Percentiles rank a stretch among this genome's conserved stretches.
Conservation (phyloP, 2,329 filamentous ascomycete genomes). For the Trichoderma harzianum region DNA sequence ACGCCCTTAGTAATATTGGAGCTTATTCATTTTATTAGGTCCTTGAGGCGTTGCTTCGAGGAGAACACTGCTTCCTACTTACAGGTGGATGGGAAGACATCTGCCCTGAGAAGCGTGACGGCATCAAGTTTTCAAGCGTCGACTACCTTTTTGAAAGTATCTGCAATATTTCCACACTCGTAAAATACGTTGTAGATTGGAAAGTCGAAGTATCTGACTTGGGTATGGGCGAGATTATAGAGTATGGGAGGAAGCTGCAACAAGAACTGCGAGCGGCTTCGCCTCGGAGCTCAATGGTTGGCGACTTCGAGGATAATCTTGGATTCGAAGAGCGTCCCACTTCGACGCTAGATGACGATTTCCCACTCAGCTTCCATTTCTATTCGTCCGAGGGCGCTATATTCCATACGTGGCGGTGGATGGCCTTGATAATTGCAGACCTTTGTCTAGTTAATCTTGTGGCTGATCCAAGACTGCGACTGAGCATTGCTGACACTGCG, state of each 20-base stretch:
- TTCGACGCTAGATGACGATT: not conserved
- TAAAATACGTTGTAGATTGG: not conserved
- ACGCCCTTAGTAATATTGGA: not conserved
- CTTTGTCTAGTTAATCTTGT: not conserved
- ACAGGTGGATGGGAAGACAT: not conserved
- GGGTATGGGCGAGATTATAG: not conserved
- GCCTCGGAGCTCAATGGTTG: not conserved
- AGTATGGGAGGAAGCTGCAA: not conserved
- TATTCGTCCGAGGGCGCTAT: not conserved
- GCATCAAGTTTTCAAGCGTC: not conserved
- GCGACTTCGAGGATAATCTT: not conserved
- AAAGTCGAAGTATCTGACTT: not conserved
- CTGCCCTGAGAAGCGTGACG: not conserved
- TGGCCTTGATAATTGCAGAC: not conserved
- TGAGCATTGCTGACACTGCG: not conserved
- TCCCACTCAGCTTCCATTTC: not conserved
- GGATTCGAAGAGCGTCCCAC: not conserved
- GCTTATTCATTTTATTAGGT: not conserved
- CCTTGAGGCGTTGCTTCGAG: not conserved
- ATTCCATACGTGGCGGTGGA: not conserved
- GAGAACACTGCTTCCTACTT: not conserved
- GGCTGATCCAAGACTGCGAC: not conserved
- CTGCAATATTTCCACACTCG: not conserved
- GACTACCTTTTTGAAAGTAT: not conserved
- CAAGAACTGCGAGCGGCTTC: not conserved